A percentile compares a stretch with the other conserved stretches of the same genome.
phyloP scores from a whole-genome alignment of 2,329 filamentous ascomycete genomes.

The Apiospora rasikravindrae region DNA sequence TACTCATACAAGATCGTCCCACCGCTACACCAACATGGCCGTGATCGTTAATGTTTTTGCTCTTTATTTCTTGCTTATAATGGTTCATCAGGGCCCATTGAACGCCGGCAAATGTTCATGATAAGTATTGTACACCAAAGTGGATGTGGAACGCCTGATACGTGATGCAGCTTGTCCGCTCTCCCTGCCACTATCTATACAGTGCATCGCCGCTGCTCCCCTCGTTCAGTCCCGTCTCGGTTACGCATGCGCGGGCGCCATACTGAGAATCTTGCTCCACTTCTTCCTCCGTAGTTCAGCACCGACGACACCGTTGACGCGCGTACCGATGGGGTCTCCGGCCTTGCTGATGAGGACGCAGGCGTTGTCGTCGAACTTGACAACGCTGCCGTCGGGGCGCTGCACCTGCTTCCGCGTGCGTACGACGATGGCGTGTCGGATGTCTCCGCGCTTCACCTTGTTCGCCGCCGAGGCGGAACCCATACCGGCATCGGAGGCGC shows the following conservation, averaged over 20 bases:
- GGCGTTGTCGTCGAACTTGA: conserved; percentile 97
- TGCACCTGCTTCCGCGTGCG: conserved; percentile 88
- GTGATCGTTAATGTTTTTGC: not conserved
- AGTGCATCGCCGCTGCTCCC: not conserved
- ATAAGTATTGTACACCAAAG: conserved; percentile 11
- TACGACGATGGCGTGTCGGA: conserved; percentile 94
- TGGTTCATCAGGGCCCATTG: conserved; percentile 9
- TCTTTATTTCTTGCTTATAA: not conserved
- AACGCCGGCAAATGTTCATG: conserved; percentile 6
- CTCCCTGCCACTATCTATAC: conserved; percentile 9
- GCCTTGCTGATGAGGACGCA: conserved; percentile 97
- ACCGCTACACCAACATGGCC: not conserved
- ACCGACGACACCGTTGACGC: conserved; percentile 91
- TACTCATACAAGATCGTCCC: not conserved
- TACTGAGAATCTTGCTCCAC: conserved; percentile 97
- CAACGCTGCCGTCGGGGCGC: conserved; percentile 84
- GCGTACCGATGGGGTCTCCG: conserved; percentile 91
- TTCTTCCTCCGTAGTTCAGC: conserved; percentile 87
- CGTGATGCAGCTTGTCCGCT: not conserved
- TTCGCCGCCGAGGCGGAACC: conserved; percentile 77
- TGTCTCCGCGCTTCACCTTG: conserved; percentile 96
- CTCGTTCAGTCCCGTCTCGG: conserved; percentile 16
- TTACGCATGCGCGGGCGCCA: conserved; percentile 76
- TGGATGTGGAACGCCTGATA: conserved; percentile 7
- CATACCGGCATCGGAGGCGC: conserved; percentile 73